These are phyloP conservation scores for Lentinula boryana DNA, from an alignment of 768 basidiomycete species.

Conservation along the genomic window DNA sequence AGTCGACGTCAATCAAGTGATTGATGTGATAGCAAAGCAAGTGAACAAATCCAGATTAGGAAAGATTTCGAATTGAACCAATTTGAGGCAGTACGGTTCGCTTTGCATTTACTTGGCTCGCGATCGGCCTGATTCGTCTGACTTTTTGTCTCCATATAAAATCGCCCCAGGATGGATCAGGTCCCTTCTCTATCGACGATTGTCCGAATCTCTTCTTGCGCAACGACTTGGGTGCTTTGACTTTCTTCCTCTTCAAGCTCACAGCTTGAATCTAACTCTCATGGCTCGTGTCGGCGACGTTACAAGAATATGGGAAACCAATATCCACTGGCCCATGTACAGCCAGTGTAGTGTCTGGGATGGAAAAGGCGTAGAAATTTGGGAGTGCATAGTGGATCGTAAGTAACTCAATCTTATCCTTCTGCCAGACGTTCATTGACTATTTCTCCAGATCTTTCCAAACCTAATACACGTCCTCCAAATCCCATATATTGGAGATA, in stretches of 20 bases:
- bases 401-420: conserved; percentile 23
- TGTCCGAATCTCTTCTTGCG: not conserved
- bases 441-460: conserved; percentile 47
- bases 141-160: not conserved
- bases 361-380: conserved; percentile 63
- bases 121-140: not conserved
- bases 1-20: not conserved
- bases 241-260: not conserved
- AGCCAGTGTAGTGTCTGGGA: conserved; percentile 75
- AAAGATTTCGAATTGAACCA: not conserved
- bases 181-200: not conserved
- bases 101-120: not conserved
- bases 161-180: not conserved
- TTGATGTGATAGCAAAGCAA: not conserved
- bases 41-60: not conserved
- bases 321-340: conserved; percentile 56
- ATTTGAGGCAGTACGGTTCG: not conserved
- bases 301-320: conserved; percentile 66
- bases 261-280: too few relatives aligned
- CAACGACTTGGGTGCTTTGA: not conserved
- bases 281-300: conserved; percentile 53
- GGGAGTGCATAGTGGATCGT: conserved; percentile 72
- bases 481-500: conserved; percentile 43
- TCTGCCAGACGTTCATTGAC: conserved; percentile 5
- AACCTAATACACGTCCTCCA: conserved; percentile 42